These are phyloP conservation scores for Rhodotorula diobovata DNA, from an alignment of 768 basidiomycete genomes.

Conservation along the genomic window DNA sequence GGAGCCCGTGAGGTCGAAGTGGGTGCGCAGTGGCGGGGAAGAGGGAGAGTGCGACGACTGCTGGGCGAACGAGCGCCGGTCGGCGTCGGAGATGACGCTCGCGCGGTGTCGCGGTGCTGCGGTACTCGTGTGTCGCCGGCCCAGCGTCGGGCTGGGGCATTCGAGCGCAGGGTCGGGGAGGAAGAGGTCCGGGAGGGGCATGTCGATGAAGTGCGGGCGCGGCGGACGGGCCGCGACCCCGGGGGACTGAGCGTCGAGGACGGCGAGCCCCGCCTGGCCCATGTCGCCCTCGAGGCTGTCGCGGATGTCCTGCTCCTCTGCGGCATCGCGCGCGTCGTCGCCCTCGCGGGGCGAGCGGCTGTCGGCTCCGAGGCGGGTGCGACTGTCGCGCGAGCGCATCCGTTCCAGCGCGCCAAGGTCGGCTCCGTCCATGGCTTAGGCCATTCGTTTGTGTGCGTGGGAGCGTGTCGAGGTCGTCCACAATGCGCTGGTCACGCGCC, in stretches of 20 bases:
- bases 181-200: conserved; percentile 22
- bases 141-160: background rate
- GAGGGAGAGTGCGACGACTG: background rate
- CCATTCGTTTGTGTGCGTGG: conserved; percentile 4
- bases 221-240: background rate
- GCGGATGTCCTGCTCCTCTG: conserved; percentile 14
- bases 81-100: background rate
- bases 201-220: conserved; percentile 23
- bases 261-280: background rate
- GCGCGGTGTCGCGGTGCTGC: background rate
- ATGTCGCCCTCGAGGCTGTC: conserved; percentile 30
- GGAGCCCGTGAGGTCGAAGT: conserved; percentile 26
- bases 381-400: background rate
- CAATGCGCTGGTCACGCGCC: no score
- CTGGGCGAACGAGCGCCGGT: conserved; percentile 5
- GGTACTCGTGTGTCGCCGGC: background rate
- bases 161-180: conserved; percentile 25
- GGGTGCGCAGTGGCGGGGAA: conserved; percentile 10
- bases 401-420: conserved; percentile 19
- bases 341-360: background rate
- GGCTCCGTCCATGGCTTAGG: conserved; percentile 14
- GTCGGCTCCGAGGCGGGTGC: background rate
- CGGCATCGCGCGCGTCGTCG: conserved; percentile 5
- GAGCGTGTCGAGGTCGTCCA: background rate
- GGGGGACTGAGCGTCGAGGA: background rate